Evolutionary conservation across 164 flowering plant genomes (phyloP), one percentile per base, ranked within the genome.

Genomic region (grape (Vitis vinifera)): DNA sequence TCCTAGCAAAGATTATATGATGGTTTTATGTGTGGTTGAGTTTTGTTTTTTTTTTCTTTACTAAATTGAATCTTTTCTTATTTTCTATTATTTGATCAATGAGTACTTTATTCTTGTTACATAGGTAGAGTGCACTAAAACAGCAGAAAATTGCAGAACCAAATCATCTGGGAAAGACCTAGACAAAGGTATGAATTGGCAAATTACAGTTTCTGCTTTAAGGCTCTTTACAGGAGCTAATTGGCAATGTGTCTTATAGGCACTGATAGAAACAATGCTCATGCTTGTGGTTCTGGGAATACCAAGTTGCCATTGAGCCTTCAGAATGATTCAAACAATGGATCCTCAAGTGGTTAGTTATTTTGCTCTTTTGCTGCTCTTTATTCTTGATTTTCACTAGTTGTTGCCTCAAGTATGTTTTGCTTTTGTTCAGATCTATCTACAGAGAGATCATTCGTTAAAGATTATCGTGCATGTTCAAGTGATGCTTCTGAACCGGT

Each of bases 141-240:
- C 58, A 6, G 55, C 73, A 17, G 55, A 66, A 65, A 71, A 14
- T 29, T 37, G 66, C 49, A 58, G 58, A 56, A 17, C 8, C 55
- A 58, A 70, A 53, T 66, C 66, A 5, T 37, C 55, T 30, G 67
- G 58, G 59, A 78, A 78, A 51, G 71, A 59, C 65, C 66, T 53
- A 10, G 23, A 44, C 31, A 81, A 76, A 83, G 88, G 92, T 88
- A 87, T 70, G 77, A 63, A 57, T 69, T 77, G 72, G 71, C 69
- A 57, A 68, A 62, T 59, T 75, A 29, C 17, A 57, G 16, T 73
- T 75, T 68, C 71, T 71, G 68, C 70, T 81, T 68, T 75, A 52
- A 75, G 70, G 73, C 73, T 81, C 75, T 64, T 61, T 59, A 51
- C 59, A 31, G 63, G 83, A 63, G 76, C 83, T 88, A 83, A 85